These are phyloP conservation scores for Penicilliopsis zonata DNA, from an alignment of 495 filamentous ascomycete genomes.

Conservation along the genomic window DNA sequence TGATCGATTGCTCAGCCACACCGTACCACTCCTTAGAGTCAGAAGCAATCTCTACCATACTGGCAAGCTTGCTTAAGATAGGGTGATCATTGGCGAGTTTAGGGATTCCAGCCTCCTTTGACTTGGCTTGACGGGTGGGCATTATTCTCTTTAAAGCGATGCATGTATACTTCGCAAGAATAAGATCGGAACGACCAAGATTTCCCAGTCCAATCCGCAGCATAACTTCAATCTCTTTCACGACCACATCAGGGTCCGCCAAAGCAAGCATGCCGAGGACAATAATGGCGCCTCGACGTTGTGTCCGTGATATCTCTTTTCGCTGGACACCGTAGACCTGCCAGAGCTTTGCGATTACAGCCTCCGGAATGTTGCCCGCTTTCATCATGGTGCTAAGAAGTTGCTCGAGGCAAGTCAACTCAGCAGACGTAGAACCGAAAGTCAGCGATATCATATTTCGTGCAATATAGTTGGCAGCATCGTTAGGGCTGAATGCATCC, in stretches of 20 bases:
- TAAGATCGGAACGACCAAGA: conserved; percentile 68
- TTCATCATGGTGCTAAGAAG: conserved; percentile 97
- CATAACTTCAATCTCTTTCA: conserved; percentile 89
- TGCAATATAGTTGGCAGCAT: conserved; percentile 90
- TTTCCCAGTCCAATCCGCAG: conserved; percentile 77
- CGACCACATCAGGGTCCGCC: conserved; percentile 82
- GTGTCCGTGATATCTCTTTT: conserved; percentile 84
- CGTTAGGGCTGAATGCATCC: conserved; percentile 72
- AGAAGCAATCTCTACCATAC: conserved; percentile 68
- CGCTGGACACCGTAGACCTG: conserved; percentile 92
- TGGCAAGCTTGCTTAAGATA: conserved; percentile 65
- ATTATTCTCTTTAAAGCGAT: conserved; percentile 84
- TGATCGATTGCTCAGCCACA: conserved; percentile 93
- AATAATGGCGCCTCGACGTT: conserved; percentile 87
- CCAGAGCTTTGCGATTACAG: conserved; percentile 88
- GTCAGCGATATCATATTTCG: conserved; percentile 98
- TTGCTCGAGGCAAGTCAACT: conserved; percentile 91
- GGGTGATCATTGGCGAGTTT: conserved; percentile 89
- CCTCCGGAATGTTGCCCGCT: conserved; percentile 69
- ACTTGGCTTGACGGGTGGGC: conserved; percentile 67
- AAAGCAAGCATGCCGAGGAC: conserved; percentile 94
- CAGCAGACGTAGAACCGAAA: conserved; percentile 85
- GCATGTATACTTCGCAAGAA: conserved; percentile 88
- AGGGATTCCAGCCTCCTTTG: conserved; percentile 53
- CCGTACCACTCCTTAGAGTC: conserved; percentile 95